Percentiles rank a stretch among this genome's conserved stretches.
Conservation (phyloP, 805 yeast species). For the Metschnikowia aberdeeniae region DNA sequence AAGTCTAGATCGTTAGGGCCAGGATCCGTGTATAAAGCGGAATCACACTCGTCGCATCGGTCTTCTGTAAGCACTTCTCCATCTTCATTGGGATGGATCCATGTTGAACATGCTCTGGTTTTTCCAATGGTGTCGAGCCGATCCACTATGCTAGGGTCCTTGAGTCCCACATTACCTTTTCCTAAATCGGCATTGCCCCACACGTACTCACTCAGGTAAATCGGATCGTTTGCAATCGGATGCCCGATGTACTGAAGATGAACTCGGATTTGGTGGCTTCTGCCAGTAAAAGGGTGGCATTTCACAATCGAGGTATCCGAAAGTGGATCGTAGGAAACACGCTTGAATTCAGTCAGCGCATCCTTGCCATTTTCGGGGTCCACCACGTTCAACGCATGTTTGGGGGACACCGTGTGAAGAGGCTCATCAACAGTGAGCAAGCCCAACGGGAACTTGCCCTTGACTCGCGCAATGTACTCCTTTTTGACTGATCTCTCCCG, state of each 20-base stretch:
- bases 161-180: conserved; percentile 48
- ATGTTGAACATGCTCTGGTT: conserved; percentile 58
- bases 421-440: conserved; percentile 63
- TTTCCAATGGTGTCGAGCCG: conserved; percentile 68
- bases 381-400: conserved; percentile 58
- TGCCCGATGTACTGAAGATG: conserved; percentile 85
- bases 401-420: conserved; percentile 66
- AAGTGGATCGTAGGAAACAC: conserved; percentile 58
- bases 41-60: conserved; percentile 61
- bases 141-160: conserved; percentile 40
- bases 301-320: conserved; percentile 65
- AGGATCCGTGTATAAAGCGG: conserved; percentile 79
- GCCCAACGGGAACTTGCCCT: conserved; percentile 71
- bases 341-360: conserved; percentile 67
- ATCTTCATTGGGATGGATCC: conserved; percentile 52
- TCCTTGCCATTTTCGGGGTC: conserved; percentile 55
- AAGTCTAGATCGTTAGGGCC: conserved; percentile 81
- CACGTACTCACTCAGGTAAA: conserved; percentile 69
- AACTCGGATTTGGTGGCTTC: conserved; percentile 94
- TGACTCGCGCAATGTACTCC: conserved; percentile 82
- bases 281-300: conserved; percentile 85
- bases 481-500: conserved; percentile 72
- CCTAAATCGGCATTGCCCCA: conserved; percentile 79
- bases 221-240: conserved; percentile 91
- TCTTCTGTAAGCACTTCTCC: conserved; percentile 68